phyloP scores from a whole-genome alignment of 208 protist genomes.

The Leishmania mexicana region DNA sequence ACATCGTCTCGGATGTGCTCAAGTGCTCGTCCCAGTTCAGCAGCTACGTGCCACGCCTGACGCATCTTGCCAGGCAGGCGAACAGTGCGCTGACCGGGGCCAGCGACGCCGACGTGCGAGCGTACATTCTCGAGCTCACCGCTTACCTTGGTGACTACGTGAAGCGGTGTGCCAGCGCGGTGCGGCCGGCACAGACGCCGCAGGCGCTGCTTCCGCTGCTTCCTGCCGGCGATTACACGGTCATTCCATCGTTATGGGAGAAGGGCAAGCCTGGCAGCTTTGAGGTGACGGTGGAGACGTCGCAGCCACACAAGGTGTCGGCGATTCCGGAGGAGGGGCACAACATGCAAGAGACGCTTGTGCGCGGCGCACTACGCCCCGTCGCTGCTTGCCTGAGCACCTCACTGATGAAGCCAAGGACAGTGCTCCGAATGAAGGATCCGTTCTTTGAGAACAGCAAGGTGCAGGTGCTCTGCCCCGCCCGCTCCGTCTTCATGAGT shows the following conservation, averaged over 20 bases:
- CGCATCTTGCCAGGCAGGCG: constrained; percentile 39
- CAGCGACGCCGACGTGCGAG: constrained; percentile 11
- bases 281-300: constrained; percentile 68
- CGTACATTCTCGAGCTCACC: constrained; percentile 35
- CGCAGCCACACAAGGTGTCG: constrained; percentile 53
- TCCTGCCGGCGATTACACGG: constrained; percentile 73
- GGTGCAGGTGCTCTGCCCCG: constrained; percentile 36
- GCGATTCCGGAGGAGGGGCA: constrained; percentile 49
- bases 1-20: constrained; percentile 39
- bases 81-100: constrained; percentile 17
- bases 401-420: constrained; percentile 18
- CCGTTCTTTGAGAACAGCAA: constrained; percentile 69
- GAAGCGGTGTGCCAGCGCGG: constrained; percentile 31
- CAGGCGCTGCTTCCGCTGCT: constrained; percentile 51
- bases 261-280: constrained; percentile 60
- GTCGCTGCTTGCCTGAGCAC: constrained; percentile 15
- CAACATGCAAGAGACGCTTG: constrained; percentile 41
- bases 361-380: constrained; percentile 43
- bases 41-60: constrained; percentile 42
- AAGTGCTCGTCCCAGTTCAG: constrained; percentile 49
- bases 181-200: constrained; percentile 26
- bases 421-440: constrained; percentile 41
- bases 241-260: constrained; percentile 69
- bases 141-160: constrained; percentile 46
- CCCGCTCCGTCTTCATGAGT: constrained; percentile 39